These are phyloP conservation scores for Podospora didyma DNA, from an alignment of 495 filamentous ascomycete species.

Conservation along the genomic window DNA sequence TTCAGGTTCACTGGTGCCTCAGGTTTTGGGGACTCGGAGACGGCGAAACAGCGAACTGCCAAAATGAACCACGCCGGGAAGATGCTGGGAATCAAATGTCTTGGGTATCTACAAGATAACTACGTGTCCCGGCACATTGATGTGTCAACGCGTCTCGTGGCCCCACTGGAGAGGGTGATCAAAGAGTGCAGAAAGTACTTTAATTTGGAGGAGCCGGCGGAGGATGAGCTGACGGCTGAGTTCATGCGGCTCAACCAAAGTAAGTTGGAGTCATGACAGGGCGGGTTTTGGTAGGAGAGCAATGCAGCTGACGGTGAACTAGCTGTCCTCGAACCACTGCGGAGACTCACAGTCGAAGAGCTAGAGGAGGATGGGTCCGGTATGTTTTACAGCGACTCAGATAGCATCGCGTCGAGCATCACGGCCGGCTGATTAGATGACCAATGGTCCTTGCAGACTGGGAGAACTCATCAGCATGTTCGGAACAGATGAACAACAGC, in stretches of 20 bases:
- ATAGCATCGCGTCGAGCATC: slow-evolving; percentile 35
- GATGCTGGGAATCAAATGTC: slow-evolving; percentile 39
- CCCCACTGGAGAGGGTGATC: slow-evolving; percentile 37
- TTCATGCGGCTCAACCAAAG: slow-evolving; percentile 38
- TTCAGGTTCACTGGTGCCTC: slow-evolving; percentile 42
- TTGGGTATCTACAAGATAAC: slow-evolving; percentile 44
- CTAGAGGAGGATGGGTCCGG: slow-evolving; percentile 54
- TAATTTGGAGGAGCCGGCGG: slow-evolving; percentile 30
- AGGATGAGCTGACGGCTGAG: slow-evolving; percentile 28
- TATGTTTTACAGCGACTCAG: slow-evolving; percentile 43
- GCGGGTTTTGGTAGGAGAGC: background rate
- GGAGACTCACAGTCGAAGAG: slow-evolving; percentile 43
- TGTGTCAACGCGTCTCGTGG: slow-evolving; percentile 39
- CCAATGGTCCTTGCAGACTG: slow-evolving; percentile 29
- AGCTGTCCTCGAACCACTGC: slow-evolving; percentile 42
- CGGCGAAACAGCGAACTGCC: slow-evolving; percentile 17
- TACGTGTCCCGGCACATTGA: slow-evolving; percentile 35
- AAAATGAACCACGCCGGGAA: slow-evolving; percentile 30
- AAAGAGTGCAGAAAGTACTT: slow-evolving; percentile 39
- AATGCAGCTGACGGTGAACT: slow-evolving; percentile 15
- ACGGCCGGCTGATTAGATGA: slow-evolving; percentile 37
- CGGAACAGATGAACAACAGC: slow-evolving; percentile 36
- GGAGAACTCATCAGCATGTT: slow-evolving; percentile 41
- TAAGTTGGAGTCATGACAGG: slow-evolving; percentile 27
- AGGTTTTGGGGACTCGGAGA: slow-evolving; percentile 21